Evolutionary conservation across 257 asterid genomes (phyloP).

Genomic region (Apocynum venetum): DNA sequence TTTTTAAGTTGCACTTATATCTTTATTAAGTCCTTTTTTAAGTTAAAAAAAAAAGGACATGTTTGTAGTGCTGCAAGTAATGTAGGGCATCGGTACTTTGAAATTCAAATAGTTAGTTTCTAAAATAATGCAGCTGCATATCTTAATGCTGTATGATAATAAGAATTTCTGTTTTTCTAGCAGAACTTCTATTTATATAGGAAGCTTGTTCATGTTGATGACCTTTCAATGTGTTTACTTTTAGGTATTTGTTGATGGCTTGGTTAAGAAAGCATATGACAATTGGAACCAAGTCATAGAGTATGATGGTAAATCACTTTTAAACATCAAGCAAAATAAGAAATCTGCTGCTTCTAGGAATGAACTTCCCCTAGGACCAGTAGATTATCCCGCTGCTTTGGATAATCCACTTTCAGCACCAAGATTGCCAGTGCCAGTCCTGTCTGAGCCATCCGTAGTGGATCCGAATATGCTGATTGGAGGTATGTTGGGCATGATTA

Average conservation of each 20-base stretch:
- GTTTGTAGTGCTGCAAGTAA: not conserved
- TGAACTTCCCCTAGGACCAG: constrained; percentile 55
- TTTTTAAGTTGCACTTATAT: not conserved
- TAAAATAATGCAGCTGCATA: not conserved
- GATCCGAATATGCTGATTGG: constrained; percentile 56
- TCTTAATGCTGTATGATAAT: not conserved
- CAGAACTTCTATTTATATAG: not conserved
- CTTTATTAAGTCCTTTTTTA: not conserved
- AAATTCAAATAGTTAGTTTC: not conserved
- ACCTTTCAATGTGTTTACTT: not conserved
- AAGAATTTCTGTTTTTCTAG: not conserved
- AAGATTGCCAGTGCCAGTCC: constrained; percentile 40
- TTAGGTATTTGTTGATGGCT: constrained; percentile 77
- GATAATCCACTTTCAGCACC: constrained; percentile 56
- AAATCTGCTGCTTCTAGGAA: constrained; percentile 33
- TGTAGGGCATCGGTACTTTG: not conserved
- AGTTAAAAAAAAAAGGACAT: not conserved
- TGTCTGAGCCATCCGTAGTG: constrained; percentile 44
- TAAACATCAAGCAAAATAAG: constrained; percentile 62
- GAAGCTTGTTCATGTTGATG: constrained; percentile 8
- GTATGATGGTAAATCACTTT: constrained; percentile 86
- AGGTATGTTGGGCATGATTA: constrained; percentile 41
- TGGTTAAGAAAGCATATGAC: constrained; percentile 92
- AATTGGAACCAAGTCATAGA: constrained; percentile 90
- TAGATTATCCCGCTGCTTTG: constrained; percentile 53